Evolutionary conservation across 306 rosid species (phyloP).

Genomic region (Crotalaria pallida): DNA sequence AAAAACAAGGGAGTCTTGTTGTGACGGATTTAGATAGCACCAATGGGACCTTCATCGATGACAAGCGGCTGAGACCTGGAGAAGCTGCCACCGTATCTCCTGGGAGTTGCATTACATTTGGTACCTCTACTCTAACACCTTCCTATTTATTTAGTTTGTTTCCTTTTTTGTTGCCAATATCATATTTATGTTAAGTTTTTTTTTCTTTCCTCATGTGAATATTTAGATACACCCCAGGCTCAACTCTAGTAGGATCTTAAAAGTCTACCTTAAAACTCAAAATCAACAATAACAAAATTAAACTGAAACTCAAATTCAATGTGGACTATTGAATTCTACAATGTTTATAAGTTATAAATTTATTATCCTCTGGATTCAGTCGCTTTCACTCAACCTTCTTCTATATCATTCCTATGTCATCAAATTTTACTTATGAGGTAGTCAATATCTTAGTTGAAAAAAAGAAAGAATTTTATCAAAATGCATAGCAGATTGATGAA

Average conservation of each 20-base stretch:
- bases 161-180: not conserved
- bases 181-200: too few relatives aligned
- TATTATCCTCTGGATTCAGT: not conserved
- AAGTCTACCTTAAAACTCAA: too few relatives aligned
- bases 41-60: slow-evolving; percentile 80
- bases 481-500: too few relatives aligned
- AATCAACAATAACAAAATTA: too few relatives aligned
- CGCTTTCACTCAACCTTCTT: not conserved
- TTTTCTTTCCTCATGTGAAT: too few relatives aligned
- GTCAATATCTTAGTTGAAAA: not conserved
- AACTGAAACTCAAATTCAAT: too few relatives aligned
- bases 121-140: slow-evolving; percentile 34
- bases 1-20: slow-evolving; percentile 55
- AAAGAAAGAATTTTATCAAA: too few relatives aligned
- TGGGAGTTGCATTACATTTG: slow-evolving; percentile 69
- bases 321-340: not conserved
- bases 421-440: not conserved
- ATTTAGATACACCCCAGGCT: too few relatives aligned
- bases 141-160: not conserved
- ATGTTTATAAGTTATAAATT: not conserved
- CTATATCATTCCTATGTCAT: not conserved
- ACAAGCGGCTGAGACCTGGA: slow-evolving; percentile 69
- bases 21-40: slow-evolving; percentile 91
- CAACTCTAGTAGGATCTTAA: too few relatives aligned
- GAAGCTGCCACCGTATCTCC: slow-evolving; percentile 46